phyloP scores from a whole-genome alignment of 176 grass and related monocot species.

The Saccharum spontaneum region DNA sequence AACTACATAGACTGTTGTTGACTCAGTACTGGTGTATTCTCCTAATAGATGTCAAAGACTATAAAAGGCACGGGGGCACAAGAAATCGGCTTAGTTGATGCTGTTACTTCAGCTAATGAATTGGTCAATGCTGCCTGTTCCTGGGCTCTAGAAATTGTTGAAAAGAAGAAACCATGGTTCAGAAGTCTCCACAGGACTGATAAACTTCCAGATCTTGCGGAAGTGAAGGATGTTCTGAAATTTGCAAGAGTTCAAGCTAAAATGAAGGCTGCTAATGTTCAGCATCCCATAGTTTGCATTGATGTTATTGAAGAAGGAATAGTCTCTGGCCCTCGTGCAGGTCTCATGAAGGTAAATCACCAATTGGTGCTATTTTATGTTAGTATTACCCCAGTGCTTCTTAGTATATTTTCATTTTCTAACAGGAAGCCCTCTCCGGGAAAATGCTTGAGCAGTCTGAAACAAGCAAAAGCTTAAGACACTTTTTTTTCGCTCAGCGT shows the following conservation, averaged over 20 bases:
- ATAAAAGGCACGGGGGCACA: conserved; percentile 77
- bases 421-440: conserved; percentile 56
- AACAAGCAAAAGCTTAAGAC: conserved; percentile 80
- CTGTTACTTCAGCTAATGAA: conserved; percentile 55
- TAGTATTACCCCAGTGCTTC: conserved; percentile 8
- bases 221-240: conserved; percentile 60
- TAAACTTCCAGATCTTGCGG: conserved; percentile 52
- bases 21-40: conserved; percentile 13
- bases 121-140: conserved; percentile 57
- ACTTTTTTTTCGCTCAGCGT: conserved; percentile 85
- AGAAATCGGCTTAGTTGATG: conserved; percentile 64
- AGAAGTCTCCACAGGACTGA: conserved; percentile 79
- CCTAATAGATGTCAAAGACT: conserved; percentile 68
- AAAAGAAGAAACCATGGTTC: conserved; percentile 68
- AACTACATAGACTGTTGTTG: conserved; percentile 9
- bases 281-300: conserved; percentile 71
- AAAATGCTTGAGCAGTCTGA: conserved; percentile 60
- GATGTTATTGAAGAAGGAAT: conserved; percentile 90
- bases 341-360: conserved; percentile 72
- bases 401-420: conserved; percentile 21
- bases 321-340: conserved; percentile 60
- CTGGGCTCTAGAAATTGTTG: conserved; percentile 72
- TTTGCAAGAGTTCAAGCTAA: conserved; percentile 60
- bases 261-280: conserved; percentile 54
- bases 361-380: conserved; percentile 1